Evolutionary conservation across 2,329 filamentous ascomycete genomes (phyloP).

Genomic region (Delphinella strobiligena): DNA sequence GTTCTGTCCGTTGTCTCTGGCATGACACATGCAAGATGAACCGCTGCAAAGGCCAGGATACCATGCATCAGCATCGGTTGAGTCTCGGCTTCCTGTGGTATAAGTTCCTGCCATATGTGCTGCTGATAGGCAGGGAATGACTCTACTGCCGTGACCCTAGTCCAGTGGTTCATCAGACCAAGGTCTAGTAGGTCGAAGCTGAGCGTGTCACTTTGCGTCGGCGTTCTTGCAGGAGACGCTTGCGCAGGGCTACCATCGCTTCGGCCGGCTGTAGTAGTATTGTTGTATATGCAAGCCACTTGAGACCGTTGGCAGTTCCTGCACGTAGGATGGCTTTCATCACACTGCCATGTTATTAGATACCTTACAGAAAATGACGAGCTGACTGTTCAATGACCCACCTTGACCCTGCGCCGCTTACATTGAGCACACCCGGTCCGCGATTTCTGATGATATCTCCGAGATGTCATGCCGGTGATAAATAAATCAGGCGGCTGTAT

Average conservation of each 20-base stretch:
- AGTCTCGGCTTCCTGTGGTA: conserved; percentile 6
- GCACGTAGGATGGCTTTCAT: conserved; percentile 16
- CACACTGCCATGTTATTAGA: conserved; percentile 13
- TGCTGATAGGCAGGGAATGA: conserved; percentile 12
- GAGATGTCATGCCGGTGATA: conserved; percentile 15
- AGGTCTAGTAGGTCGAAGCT: conserved; percentile 17
- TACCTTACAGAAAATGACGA: conserved; percentile 1
- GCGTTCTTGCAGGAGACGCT: conserved; percentile 3
- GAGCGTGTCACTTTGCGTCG: conserved; percentile 1
- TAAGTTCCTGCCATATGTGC: conserved; percentile 6
- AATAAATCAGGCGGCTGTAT: background rate
- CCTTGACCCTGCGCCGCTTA: conserved; percentile 19
- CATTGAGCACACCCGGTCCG: conserved; percentile 16
- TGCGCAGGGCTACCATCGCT: background rate
- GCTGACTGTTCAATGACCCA: conserved; percentile 3
- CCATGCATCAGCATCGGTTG: conserved; percentile 6
- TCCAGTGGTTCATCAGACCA: conserved; percentile 17
- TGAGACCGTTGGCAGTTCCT: conserved; percentile 16
- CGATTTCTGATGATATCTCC: conserved; percentile 18
- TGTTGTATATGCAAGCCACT: conserved; percentile 15
- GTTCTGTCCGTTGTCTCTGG: conserved; percentile 6
- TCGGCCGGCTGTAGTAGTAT: background rate
- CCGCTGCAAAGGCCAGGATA: conserved; percentile 3
- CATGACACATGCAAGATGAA: conserved; percentile 3
- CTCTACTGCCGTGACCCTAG: conserved; percentile 14